These are phyloP conservation scores for Ogataea philodendri DNA, from an alignment of 805 yeast genomes.

Conservation along the genomic window DNA sequence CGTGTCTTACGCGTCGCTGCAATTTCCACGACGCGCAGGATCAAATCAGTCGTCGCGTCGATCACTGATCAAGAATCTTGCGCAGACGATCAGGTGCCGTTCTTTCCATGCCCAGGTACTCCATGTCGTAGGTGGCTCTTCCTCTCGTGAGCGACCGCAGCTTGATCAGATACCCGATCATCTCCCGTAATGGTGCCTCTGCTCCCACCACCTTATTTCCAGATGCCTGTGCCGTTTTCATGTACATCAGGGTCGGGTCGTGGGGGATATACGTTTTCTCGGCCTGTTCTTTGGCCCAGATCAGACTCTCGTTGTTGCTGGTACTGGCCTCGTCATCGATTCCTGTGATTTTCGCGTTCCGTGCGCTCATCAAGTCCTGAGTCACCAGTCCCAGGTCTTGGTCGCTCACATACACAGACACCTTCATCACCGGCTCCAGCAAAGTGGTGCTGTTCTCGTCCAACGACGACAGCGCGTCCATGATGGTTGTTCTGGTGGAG, in stretches of 20 bases:
- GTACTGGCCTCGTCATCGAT: conserved; percentile 59
- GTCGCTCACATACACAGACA: conserved; percentile 62
- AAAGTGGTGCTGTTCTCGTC: conserved; percentile 44
- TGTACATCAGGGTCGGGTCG: conserved; percentile 58
- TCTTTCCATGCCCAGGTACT: conserved; percentile 67
- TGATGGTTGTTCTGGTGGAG: conserved; percentile 45
- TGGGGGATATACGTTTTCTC: conserved; percentile 67
- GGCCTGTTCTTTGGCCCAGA: conserved; percentile 55
- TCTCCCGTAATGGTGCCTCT: conserved; percentile 78
- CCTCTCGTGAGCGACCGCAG: conserved; percentile 88
- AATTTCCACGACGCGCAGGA: conserved; percentile 5
- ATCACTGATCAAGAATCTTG: conserved; percentile 30
- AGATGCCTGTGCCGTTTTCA: conserved; percentile 23
- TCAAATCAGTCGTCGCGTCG: conserved; percentile 9
- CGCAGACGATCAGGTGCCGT: conserved; percentile 53
- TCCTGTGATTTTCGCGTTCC: conserved; percentile 71
- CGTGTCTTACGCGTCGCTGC: conserved; percentile 12
- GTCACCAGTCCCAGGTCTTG: conserved; percentile 78
- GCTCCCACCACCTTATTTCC: conserved; percentile 66
- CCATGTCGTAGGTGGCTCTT: conserved; percentile 79
- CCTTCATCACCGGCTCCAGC: conserved; percentile 86
- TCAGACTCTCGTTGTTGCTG: conserved; percentile 32
- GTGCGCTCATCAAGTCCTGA: conserved; percentile 75
- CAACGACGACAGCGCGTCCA: conserved; percentile 35
- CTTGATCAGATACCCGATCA: conserved; percentile 83